phyloP scores from a whole-genome alignment of 2,329 filamentous ascomycete species.

The Penicillium freii region DNA sequence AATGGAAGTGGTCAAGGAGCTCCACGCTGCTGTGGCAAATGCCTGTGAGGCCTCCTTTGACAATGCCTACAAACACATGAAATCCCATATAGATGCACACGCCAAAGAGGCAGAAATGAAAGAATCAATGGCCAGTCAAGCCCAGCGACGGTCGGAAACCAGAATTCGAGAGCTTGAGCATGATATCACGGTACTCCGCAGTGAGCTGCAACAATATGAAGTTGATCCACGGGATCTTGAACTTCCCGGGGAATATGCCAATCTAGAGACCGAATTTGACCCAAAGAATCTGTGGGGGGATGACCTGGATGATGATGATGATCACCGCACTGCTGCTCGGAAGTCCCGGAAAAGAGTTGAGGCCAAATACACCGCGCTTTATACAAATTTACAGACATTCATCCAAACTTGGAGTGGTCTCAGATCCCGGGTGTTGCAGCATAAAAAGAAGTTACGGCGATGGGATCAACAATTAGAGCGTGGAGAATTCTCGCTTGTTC shows the following conservation, averaged over 20 bases:
- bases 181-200: conserved; percentile 22
- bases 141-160: conserved; percentile 14
- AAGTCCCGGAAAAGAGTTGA: conserved; percentile 22
- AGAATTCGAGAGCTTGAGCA: conserved; percentile 23
- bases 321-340: conserved; percentile 11
- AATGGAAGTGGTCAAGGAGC: conserved; percentile 34
- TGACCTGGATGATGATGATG: conserved; percentile 24
- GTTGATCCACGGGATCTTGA: conserved; percentile 6
- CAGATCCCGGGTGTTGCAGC: conserved; percentile 32
- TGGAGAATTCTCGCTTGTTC: conserved; percentile 31
- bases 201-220: conserved; percentile 22
- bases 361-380: conserved; percentile 35
- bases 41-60: conserved; percentile 30
- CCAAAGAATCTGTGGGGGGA: conserved; percentile 13
- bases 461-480: conserved; percentile 32
- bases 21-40: conserved; percentile 31
- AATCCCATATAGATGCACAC: conserved; percentile 26
- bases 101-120: conserved; percentile 25
- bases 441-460: conserved; percentile 34
- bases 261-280: conserved; percentile 8
- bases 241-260: conserved; percentile 8
- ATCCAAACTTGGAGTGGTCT: conserved; percentile 29
- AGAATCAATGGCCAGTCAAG: conserved; percentile 21
- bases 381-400: conserved; percentile 31
- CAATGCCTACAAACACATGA: conserved; percentile 28